phyloP scores from a whole-genome alignment of 352 stramenopile genomes.

The Pythium grandisporangium region DNA sequence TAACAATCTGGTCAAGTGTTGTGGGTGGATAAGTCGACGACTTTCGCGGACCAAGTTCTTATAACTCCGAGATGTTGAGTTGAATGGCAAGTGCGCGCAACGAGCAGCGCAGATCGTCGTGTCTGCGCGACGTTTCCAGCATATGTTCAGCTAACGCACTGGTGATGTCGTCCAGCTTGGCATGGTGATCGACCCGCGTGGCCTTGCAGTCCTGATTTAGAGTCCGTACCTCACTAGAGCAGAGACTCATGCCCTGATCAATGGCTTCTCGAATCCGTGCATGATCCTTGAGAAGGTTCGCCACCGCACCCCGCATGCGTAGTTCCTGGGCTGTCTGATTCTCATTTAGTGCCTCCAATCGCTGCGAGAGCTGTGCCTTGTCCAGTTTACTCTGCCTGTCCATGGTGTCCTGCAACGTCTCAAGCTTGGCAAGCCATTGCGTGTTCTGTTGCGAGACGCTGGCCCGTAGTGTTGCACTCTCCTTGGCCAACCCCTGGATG shows the following conservation, averaged over 20 bases:
- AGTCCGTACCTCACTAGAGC: constrained; percentile 34
- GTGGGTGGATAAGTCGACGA: too few species aligned
- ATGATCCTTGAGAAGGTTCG: constrained; percentile 43
- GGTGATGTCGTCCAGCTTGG: constrained; percentile 8
- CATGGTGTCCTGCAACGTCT: constrained; percentile 27
- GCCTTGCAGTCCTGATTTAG: constrained; percentile 33
- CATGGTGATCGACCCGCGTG: constrained; percentile 14
- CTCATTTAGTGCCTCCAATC: constrained; percentile 31
- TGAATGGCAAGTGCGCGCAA: constrained; percentile 30
- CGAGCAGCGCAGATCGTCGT: constrained; percentile 28
- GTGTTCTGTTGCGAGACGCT: constrained; percentile 25
- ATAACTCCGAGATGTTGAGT: too few species aligned
- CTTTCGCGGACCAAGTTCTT: too few species aligned
- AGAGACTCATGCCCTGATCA: constrained; percentile 48
- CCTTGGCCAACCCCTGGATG: constrained; percentile 33
- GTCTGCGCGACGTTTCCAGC: constrained; percentile 2
- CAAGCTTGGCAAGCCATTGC: constrained; percentile 30
- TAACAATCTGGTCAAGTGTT: too few species aligned
- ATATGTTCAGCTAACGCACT: constrained; percentile 1
- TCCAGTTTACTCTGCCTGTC: constrained; percentile 40
- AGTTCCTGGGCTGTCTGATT: constrained; percentile 26
- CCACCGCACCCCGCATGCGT: constrained; percentile 28
- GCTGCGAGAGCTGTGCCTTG: constrained; percentile 29
- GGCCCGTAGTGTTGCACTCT: constrained; percentile 20
- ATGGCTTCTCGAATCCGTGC: constrained; percentile 33